Percentiles rank a stretch among this genome's conserved stretches.
Evolutionary conservation across 2,329 filamentous ascomycete species (phyloP).

Genomic region (Diaporthe citrichinensis): DNA sequence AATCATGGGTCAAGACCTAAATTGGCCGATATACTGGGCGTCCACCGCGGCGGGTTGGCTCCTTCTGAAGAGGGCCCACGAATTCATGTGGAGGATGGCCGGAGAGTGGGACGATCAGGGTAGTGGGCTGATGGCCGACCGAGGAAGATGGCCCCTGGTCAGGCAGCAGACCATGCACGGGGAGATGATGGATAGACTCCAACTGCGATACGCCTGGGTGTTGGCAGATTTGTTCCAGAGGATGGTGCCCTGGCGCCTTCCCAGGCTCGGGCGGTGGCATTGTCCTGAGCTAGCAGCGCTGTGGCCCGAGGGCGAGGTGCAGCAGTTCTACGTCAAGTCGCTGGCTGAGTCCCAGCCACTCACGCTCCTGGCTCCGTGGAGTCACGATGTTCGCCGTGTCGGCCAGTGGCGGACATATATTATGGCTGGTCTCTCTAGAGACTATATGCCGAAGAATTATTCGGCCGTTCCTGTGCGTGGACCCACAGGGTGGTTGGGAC

Average conservation of each 20-base stretch:
- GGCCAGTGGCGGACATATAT: background rate
- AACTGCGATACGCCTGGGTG: background rate
- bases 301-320: background rate
- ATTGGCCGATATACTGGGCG: background rate
- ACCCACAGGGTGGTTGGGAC: background rate
- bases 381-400: background rate
- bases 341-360: background rate
- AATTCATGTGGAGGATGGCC: background rate
- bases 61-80: background rate
- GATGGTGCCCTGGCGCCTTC: background rate
- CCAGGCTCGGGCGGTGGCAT: background rate
- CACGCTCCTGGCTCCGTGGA: background rate
- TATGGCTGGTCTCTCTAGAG: background rate
- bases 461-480: background rate
- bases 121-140: fast-evolving
- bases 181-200: background rate
- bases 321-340: background rate
- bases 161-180: background rate
- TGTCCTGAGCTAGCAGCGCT: background rate
- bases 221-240: background rate
- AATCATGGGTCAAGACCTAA: background rate
- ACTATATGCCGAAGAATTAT: background rate
- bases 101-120: background rate
- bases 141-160: background rate
- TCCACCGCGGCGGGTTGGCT: background rate